Evolutionary conservation across 371 early-diverging fungal species (phyloP).

Genomic region (Zychaea mexicana): DNA sequence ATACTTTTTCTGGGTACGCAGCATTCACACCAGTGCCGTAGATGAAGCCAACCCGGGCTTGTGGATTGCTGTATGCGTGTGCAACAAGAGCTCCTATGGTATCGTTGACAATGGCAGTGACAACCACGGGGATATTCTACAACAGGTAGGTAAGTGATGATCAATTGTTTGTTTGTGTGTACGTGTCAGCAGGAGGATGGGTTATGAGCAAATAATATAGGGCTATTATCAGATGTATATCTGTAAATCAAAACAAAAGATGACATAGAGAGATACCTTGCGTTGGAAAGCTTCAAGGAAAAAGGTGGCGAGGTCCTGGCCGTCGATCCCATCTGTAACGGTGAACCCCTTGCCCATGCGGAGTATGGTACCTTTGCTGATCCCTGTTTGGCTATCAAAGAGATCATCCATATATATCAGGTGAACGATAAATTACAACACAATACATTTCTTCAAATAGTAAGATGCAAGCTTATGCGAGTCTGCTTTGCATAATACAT

Average conservation of each 20-base stretch:
- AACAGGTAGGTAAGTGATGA: too few species aligned
- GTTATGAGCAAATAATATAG: too few species aligned
- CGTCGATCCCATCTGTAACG: slow-evolving; percentile 66
- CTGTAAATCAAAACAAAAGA: too few species aligned
- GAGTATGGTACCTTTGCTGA: slow-evolving; percentile 73
- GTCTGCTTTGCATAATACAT: slow-evolving; percentile 17
- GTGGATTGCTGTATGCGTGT: slow-evolving; percentile 78
- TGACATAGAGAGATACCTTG: slow-evolving; percentile 40
- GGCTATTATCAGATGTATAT: too few species aligned
- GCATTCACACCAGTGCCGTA: slow-evolving; percentile 94
- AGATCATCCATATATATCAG: neutral
- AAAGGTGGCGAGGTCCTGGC: slow-evolving; percentile 79
- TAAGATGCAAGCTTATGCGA: neutral
- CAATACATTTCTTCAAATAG: too few species aligned
- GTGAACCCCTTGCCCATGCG: slow-evolving; percentile 93
- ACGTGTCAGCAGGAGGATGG: too few species aligned
- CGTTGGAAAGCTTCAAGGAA: slow-evolving; percentile 75
- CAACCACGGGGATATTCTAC: slow-evolving; percentile 54
- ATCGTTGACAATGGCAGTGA: slow-evolving; percentile 89
- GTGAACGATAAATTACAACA: neutral
- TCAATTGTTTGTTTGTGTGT: too few species aligned
- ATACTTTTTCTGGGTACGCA: slow-evolving; percentile 80
- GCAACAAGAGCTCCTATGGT: slow-evolving; percentile 89
- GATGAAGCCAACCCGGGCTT: slow-evolving; percentile 83
- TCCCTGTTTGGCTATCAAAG: slow-evolving; percentile 73